Evolutionary conservation across 2,329 filamentous ascomycete genomes (phyloP).

Genomic region (Aspergillus fischeri): DNA sequence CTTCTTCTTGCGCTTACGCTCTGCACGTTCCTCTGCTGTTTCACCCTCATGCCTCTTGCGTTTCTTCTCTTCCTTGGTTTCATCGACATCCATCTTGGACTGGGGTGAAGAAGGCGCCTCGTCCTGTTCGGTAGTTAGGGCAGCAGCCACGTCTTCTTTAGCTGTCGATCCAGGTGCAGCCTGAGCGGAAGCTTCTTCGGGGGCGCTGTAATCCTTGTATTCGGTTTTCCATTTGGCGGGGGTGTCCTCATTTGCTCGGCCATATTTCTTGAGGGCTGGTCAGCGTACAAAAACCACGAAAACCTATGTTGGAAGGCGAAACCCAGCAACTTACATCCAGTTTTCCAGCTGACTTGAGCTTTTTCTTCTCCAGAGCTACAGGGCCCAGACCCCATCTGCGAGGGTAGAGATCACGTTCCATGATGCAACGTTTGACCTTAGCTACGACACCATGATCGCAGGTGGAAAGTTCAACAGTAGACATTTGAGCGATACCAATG

Average conservation of each 20-base stretch:
- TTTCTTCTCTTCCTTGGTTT: constrained; percentile 48
- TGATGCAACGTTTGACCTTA: constrained; percentile 99
- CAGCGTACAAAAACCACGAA: constrained; percentile 23
- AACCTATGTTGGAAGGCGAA: background rate
- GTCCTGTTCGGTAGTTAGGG: constrained; percentile 20
- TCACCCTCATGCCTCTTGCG: constrained; percentile 55
- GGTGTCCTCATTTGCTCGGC: constrained; percentile 85
- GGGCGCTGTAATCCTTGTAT: constrained; percentile 82
- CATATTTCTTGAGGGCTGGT: constrained; percentile 65
- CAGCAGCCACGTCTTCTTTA: constrained; percentile 31
- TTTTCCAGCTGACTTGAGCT: constrained; percentile 96
- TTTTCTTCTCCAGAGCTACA: constrained; percentile 95
- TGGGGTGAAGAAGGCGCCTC: constrained; percentile 25
- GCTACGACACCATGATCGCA: constrained; percentile 97
- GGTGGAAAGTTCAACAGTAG: constrained; percentile 90
- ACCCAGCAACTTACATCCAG: constrained; percentile 61
- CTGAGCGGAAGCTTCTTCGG: constrained; percentile 41
- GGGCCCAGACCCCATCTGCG: constrained; percentile 94
- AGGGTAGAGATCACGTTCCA: constrained; percentile 98
- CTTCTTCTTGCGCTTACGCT: constrained; percentile 51
- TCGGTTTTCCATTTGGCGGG: constrained; percentile 87
- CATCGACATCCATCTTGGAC: constrained; percentile 42
- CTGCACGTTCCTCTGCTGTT: constrained; percentile 44
- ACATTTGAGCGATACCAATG: constrained; percentile 95
- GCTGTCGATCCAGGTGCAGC: constrained; percentile 43